Conservation (phyloP, 352 stramenopile genomes). For the Phytophthora citrophthora region DNA sequence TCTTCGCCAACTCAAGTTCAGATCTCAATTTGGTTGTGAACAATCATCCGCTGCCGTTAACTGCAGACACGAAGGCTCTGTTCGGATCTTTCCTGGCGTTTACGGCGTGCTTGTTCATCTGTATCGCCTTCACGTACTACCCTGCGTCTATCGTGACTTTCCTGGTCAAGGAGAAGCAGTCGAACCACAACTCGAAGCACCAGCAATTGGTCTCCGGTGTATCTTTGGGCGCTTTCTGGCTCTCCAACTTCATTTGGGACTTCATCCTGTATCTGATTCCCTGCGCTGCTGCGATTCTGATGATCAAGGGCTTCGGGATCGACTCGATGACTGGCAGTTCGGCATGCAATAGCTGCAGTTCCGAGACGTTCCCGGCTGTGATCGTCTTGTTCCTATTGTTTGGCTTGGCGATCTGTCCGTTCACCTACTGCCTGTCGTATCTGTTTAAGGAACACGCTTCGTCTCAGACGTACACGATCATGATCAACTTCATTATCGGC, state of each 20-base stretch:
- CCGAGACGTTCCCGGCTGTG: constrained; percentile 51
- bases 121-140: constrained; percentile 93
- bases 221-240: constrained; percentile 94
- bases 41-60: constrained; percentile 59
- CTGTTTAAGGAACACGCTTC: constrained; percentile 70
- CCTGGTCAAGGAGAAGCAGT: constrained; percentile 95
- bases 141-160: constrained; percentile 94
- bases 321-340: constrained; percentile 50
- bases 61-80: constrained; percentile 46
- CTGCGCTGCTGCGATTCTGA: constrained; percentile 40
- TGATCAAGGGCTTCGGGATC: constrained; percentile 62
- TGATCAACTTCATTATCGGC: constrained; percentile 74
- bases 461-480: constrained; percentile 75
- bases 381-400: constrained; percentile 67
- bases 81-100: constrained; percentile 71
- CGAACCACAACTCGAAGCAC: constrained; percentile 95
- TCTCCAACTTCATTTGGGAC: constrained; percentile 96
- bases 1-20: constrained; percentile 47
- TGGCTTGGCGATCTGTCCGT: constrained; percentile 65
- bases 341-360: constrained; percentile 55
- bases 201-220: constrained; percentile 96
- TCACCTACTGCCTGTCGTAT: constrained; percentile 74
- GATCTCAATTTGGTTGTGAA: constrained; percentile 54
- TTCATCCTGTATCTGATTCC: constrained; percentile 91
- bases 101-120: constrained; percentile 85